Conservation (phyloP, 2,329 filamentous ascomycete species). For the Arthrobotrys entomopaga region DNA sequence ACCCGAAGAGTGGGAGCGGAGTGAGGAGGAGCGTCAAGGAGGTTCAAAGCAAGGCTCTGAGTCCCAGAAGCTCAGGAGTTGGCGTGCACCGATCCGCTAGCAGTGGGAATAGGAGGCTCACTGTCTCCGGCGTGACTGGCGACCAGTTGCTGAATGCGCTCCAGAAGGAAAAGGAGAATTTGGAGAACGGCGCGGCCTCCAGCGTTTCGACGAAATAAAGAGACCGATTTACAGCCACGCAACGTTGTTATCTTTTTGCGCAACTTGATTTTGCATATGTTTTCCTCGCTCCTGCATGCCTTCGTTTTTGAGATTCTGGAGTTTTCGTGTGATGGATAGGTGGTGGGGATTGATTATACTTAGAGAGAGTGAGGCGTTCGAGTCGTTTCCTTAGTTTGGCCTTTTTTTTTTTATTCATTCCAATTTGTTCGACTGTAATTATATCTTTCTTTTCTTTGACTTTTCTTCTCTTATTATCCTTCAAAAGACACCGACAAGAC, state of each 20-base stretch:
- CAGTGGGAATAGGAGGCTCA: conserved; percentile 36
- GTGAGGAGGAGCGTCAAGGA: conserved; percentile 60
- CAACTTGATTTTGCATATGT: conserved; percentile 2
- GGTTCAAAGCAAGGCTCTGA: conserved; percentile 59
- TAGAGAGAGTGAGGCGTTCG: conserved; percentile 46
- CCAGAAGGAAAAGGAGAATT: conserved; percentile 52
- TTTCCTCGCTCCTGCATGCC: background rate
- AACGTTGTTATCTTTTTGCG: conserved; percentile 9
- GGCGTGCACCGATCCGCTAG: conserved; percentile 43
- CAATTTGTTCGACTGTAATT: conserved; percentile 1
- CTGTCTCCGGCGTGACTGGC: conserved; percentile 36
- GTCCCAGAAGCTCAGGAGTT: conserved; percentile 56
- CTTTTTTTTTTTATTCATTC: conserved; percentile 10
- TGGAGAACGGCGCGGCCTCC: conserved; percentile 30
- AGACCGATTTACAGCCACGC: background rate
- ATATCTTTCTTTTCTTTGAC: conserved; percentile 12
- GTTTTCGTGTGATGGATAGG: conserved; percentile 24
- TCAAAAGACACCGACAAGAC: conserved; percentile 48
- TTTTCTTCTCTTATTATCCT: conserved; percentile 31
- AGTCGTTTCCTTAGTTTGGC: conserved; percentile 16
- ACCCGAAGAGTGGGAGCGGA: conserved; percentile 61
- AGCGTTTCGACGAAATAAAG: conserved; percentile 11
- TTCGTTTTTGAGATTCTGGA: conserved; percentile 34
- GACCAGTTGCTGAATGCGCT: conserved; percentile 45
- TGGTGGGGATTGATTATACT: conserved; percentile 32